Evolutionary conservation across 306 rosid species (phyloP), one percentile per base, ranked within the genome.

Genomic region (Cicer bijugum): DNA sequence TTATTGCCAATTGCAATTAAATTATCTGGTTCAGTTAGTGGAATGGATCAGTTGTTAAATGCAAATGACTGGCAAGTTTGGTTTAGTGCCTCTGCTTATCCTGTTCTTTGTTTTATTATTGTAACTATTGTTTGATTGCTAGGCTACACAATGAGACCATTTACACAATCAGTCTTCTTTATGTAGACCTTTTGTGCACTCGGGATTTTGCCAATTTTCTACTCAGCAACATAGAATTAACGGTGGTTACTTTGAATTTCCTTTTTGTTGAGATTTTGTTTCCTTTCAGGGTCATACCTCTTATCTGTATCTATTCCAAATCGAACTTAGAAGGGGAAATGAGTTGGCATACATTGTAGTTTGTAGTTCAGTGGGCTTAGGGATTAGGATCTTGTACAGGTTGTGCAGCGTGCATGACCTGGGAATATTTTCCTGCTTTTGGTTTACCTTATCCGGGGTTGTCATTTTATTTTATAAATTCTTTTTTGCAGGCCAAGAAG

Each of bases 401-500:
- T 39, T 40, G 56, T 52, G 12, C 40, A 23, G 4, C 0, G 9
- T 64, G 66, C 67, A 56, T 73, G 57, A 12, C 20, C 15, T 5
- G 8, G 39, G 48, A 78, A 39, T 40, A 6, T 66, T 33, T 69
- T 6, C 45, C 33, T 33, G 75, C 58, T 23, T 44, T 43, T 35
- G 70, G n/a, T 65, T 17, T 63, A 52, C 53, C 4, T 20, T 65
- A 17, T n/a, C 50, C 4, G n/a, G 76, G 78, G 40, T 74, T 69
- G 40, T n/a, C 46, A 19, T 42, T 17, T 69, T 40, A 68, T 67
- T 73, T 71, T 56, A 42, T 38, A 42, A 81, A 59, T 63, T 42
- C 35, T 55, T 28, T 48, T 75, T 75, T 80, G 70, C 93, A 95
- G 99, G 90, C 88, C 15, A 95, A 88, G 76, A 95, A 90, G 46